Evolutionary conservation across 1,139 yeast genomes (phyloP).

Genomic region (Candida labiduridarum): DNA sequence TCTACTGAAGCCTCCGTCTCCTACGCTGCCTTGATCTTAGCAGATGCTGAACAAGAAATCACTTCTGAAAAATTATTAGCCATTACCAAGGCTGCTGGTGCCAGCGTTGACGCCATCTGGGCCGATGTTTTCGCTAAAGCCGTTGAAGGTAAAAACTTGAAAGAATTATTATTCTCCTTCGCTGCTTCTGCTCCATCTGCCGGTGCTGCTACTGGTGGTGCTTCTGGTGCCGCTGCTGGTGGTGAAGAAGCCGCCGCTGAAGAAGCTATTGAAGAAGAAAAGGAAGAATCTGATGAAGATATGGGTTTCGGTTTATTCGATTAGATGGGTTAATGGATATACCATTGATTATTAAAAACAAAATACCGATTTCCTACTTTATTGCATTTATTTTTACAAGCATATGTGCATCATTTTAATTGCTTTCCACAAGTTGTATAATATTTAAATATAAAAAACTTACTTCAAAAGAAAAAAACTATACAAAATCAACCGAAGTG

Average conservation of each 20-base stretch:
- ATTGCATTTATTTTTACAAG: no score
- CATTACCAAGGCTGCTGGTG: constrained; percentile 88
- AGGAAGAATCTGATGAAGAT: constrained; percentile 80
- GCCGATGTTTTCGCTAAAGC: constrained; percentile 96
- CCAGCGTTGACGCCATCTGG: constrained; percentile 86
- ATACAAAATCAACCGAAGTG: no score
- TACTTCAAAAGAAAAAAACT: no score
- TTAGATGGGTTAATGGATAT: constrained; percentile 23
- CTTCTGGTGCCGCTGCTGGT: constrained; percentile 59
- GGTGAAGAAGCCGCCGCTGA: constrained; percentile 51
- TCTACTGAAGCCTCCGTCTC: constrained; percentile 68
- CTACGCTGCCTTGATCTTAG: constrained; percentile 96
- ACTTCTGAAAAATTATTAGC: constrained; percentile 88
- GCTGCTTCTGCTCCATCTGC: constrained; percentile 54
- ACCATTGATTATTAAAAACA: not conserved
- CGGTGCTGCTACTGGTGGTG: constrained; percentile 53
- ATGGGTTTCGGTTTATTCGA: constrained; percentile 69
- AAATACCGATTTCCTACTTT: not conserved
- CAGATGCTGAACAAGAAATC: constrained; percentile 96
- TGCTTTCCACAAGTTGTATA: not conserved
- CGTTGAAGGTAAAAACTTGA: constrained; percentile 93
- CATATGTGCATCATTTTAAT: no score
- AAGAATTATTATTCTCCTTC: constrained; percentile 84
- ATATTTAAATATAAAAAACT: not conserved
- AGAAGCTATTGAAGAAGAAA: constrained; percentile 58